Evolutionary conservation across 371 early-diverging fungal species (phyloP).

Genomic region (Mortierella sp.): DNA sequence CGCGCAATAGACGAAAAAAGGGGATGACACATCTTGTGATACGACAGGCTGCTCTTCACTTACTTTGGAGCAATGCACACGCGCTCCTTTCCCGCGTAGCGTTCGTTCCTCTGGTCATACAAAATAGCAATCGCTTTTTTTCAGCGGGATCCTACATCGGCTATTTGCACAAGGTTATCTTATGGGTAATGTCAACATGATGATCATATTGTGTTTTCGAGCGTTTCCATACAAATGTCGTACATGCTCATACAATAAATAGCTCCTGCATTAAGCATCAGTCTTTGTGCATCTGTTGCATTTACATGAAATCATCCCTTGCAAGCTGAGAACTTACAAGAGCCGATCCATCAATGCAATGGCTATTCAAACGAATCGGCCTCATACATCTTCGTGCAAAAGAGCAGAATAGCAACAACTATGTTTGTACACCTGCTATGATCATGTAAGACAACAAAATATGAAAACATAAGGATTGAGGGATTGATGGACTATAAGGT

Average conservation of each 20-base stretch:
- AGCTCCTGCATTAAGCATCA: not conserved
- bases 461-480: not conserved
- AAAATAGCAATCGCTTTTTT: not conserved
- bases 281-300: not conserved
- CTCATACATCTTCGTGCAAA: too few species aligned
- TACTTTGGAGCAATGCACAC: not conserved
- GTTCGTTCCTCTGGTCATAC: not conserved
- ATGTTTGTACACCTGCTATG: not conserved
- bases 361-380: too few species aligned
- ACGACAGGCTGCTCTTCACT: constrained; percentile 1
- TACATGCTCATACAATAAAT: not conserved
- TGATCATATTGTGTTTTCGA: not conserved
- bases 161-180: not conserved
- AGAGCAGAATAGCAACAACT: too few species aligned
- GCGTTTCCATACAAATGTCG: not conserved
- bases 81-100: not conserved
- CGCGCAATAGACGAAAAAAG: constrained; percentile 22
- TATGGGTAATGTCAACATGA: not conserved
- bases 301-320: not conserved
- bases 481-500: not conserved
- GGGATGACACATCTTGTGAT: constrained; percentile 34
- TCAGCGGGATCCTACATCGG: not conserved
- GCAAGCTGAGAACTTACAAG: too few species aligned
- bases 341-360: too few species aligned
- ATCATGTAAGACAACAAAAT: not conserved